Evolutionary conservation across 2,329 filamentous ascomycete genomes (phyloP), one percentile per base, ranked within the genome.

Genomic region (Fusarium sp.): DNA sequence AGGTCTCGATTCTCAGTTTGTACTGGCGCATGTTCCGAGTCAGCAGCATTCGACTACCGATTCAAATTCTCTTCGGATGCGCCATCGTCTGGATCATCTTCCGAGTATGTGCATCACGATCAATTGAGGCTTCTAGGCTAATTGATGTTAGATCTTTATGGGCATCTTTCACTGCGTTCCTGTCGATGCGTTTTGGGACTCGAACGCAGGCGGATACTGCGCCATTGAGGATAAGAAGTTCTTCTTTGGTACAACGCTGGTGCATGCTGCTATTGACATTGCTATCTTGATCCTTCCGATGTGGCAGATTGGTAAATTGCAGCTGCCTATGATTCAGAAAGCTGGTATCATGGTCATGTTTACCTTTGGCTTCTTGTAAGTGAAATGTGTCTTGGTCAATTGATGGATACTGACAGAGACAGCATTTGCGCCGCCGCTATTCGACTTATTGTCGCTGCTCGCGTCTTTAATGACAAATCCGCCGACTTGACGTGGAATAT

Each of bases 11-110:
- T 8, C 69, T 81, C 2, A 72, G 63, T 53, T 73, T 81, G 7
- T 81, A 81, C 66, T 80, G 78, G 78, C 78, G 80, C 36, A 73
- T 81, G 63, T 81, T 81, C 41, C 69, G 75, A 0, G 72, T 77
- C 24, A 75, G 66, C 17, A 66, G 57, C 26, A 77, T 77, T 53
- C 72, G 72, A 38, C 54, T 79, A 1, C 75, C 79, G 14, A 81
- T 81, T 24, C 72, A 76, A 11, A 74, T 80, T 3, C 67, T 81
- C 1, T 72, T 78, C 12, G 77, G 47, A 5, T 72, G 70, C 13
- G 70, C 78, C 1, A 11, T 77, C 8, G 42, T 79, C 5, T 81
- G 80, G 80, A 76, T 80, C 15, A 78, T 72, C 13, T 73, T 80
- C 26, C 70, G 80, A 55, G 75, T 78, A 54, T 8, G 76, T 62